A percentile compares a stretch with the other conserved stretches of the same genome.
phyloP scores from a whole-genome alignment of 2,329 filamentous ascomycete genomes.

The Aspergillus sp. region DNA sequence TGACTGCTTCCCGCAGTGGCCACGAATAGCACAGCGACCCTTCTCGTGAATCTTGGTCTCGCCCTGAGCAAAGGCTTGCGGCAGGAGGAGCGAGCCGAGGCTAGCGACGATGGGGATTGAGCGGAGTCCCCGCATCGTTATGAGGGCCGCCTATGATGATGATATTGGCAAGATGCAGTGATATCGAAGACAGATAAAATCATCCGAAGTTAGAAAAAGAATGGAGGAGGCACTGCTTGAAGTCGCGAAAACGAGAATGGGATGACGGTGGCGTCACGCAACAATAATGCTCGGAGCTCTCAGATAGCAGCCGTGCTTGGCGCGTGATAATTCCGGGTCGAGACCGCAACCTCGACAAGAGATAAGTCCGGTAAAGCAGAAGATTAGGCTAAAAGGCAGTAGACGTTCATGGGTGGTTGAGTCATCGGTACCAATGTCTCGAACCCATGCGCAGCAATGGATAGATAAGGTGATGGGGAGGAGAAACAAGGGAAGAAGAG shows the following conservation, averaged over 20 bases:
- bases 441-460: background rate
- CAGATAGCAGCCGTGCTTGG: background rate
- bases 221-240: background rate
- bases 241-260: background rate
- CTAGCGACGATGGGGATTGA: conserved; percentile 25
- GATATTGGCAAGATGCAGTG: background rate
- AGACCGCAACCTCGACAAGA: background rate
- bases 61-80: conserved; percentile 30
- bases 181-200: background rate
- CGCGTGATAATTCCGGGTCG: background rate
- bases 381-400: background rate
- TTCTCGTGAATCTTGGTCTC: conserved; percentile 68
- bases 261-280: background rate
- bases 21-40: conserved; percentile 85
- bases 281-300: background rate
- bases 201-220: background rate
- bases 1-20: conserved; percentile 85
- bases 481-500: background rate
- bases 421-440: background rate
- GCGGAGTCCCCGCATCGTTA: conserved; percentile 33
- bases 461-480: background rate
- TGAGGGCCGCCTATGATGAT: background rate
- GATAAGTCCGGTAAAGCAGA: background rate
- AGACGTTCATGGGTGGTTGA: background rate
- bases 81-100: conserved; percentile 27